Conservation (phyloP, 768 basidiomycete genomes). For the Rhodotorula graminis region DNA sequence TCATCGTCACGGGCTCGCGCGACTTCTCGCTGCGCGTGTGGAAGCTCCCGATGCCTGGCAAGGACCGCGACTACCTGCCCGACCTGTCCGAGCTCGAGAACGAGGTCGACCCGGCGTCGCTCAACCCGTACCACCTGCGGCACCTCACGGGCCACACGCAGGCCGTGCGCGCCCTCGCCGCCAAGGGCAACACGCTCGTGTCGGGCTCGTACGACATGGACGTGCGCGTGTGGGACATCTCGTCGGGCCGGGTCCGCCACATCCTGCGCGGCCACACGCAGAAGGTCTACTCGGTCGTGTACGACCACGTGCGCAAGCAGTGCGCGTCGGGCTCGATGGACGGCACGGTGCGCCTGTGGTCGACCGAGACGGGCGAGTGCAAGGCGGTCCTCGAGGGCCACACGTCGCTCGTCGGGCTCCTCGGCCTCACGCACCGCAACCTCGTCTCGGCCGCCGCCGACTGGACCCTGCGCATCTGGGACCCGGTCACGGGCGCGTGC, state of each 20-base stretch:
- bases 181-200: constrained; percentile 66
- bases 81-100: constrained; percentile 54
- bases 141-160: constrained; percentile 74
- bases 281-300: constrained; percentile 88
- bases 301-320: constrained; percentile 77
- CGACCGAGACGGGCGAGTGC: constrained; percentile 72
- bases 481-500: constrained; percentile 74
- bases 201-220: constrained; percentile 85
- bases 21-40: constrained; percentile 65
- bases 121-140: constrained; percentile 84
- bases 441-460: constrained; percentile 96
- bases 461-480: constrained; percentile 90
- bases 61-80: constrained; percentile 66
- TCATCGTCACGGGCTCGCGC: constrained; percentile 69
- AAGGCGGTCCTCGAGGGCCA: constrained; percentile 80
- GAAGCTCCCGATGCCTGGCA: constrained; percentile 63
- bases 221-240: constrained; percentile 49
- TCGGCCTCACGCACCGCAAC: constrained; percentile 80
- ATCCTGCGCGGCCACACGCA: constrained; percentile 79
- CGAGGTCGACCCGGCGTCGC: constrained; percentile 48
- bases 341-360: constrained; percentile 93
- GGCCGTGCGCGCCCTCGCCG: constrained; percentile 80
- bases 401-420: constrained; percentile 86
- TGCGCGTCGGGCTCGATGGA: constrained; percentile 98
- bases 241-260: constrained; percentile 59